Base-by-base conservation (phyloP, 2,329 filamentous ascomycete species). In the Fusarium vanettenii region DNA sequence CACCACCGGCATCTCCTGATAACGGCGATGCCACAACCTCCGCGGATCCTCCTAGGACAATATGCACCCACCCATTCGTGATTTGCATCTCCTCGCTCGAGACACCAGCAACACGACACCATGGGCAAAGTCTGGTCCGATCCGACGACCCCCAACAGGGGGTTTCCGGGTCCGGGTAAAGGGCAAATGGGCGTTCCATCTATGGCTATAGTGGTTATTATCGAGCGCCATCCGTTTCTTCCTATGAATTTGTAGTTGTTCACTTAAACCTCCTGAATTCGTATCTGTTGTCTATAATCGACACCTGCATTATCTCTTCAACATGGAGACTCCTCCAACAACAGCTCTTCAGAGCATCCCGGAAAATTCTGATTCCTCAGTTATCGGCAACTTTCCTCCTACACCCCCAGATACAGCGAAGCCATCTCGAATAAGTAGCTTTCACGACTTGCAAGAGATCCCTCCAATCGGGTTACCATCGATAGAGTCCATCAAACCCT, bases 341-440 rank as follows among this genome's bases (percentile, higher is more conserved):
- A 61, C 64, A 27, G 22, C 62, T 31, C 43, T 73, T 29, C 55
- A 56, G 29, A 69, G 52, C 29, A 68, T 69, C 14, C 64, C 69
- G 22, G 72, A 73, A 57, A 56, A 67, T 22, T 64, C 67, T 25
- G 48, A 72, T 65, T 57, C 64, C 37, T 66, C 57, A 35, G 29
- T 60, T 57, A 60, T 48, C 50, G 72, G 69, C 16, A 59, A 67
- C 33, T 79, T 84, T 14, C 85, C 85, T 6, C 84, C 85, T 5
- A 84, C 81, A 18, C 85, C 85, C 1, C 82, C 85, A 37, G 78
- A 80, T 29, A 86, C 84, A 45, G 82, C 81, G 31, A 84, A 81
- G 60, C 78, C 72, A 43, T 85, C 83, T 41, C 79, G 82, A 57
- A 81, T 79, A 67, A 80, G 79, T 48, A 86, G 81, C 67, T 77